Percentiles rank a stretch among this genome's conserved stretches.
These are phyloP conservation scores for Domatiomyces catenatus DNA, from an alignment of 2,329 filamentous ascomycete species.

Conservation along the genomic window DNA sequence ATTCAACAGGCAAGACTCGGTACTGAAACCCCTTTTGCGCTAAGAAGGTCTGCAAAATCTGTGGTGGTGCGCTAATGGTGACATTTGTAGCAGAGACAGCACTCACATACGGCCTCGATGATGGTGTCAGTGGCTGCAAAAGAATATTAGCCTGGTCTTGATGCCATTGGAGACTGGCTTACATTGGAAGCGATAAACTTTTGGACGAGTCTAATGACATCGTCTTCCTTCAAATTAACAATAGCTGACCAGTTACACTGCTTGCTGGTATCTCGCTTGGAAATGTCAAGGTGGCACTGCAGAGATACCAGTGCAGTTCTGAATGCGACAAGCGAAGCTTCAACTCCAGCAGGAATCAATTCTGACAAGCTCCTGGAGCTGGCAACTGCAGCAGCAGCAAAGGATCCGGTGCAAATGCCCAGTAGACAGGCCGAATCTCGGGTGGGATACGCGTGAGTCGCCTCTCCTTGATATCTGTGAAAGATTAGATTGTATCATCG, in stretches of 20 bases:
- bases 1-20: not conserved
- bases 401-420: slow-evolving; percentile 31
- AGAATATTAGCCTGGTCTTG: slow-evolving; percentile 31
- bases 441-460: slow-evolving; percentile 16
- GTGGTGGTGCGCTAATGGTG: slow-evolving; percentile 44
- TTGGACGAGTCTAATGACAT: slow-evolving; percentile 17
- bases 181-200: slow-evolving; percentile 3
- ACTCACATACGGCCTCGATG: slow-evolving; percentile 38
- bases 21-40: slow-evolving; percentile 25
- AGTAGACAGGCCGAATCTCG: slow-evolving; percentile 21
- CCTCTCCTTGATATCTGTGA: slow-evolving; percentile 20
- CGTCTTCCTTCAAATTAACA: slow-evolving; percentile 11
- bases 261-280: slow-evolving; percentile 20
- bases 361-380: slow-evolving; percentile 27
- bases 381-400: slow-evolving; percentile 30
- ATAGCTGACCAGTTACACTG: slow-evolving; percentile 19
- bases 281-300: slow-evolving; percentile 30
- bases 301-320: slow-evolving; percentile 27
- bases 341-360: slow-evolving; percentile 26
- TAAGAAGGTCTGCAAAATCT: slow-evolving; percentile 37
- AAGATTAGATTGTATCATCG: not conserved
- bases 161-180: slow-evolving; percentile 13
- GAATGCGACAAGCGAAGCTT: slow-evolving; percentile 32
- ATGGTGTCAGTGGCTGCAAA: slow-evolving; percentile 25
- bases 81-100: slow-evolving; percentile 45